A percentile compares a stretch with the other conserved stretches of the same genome.
phyloP scores from a whole-genome alignment of 192 early-diverging fungal species.

The Linnemannia schmuckeri region DNA sequence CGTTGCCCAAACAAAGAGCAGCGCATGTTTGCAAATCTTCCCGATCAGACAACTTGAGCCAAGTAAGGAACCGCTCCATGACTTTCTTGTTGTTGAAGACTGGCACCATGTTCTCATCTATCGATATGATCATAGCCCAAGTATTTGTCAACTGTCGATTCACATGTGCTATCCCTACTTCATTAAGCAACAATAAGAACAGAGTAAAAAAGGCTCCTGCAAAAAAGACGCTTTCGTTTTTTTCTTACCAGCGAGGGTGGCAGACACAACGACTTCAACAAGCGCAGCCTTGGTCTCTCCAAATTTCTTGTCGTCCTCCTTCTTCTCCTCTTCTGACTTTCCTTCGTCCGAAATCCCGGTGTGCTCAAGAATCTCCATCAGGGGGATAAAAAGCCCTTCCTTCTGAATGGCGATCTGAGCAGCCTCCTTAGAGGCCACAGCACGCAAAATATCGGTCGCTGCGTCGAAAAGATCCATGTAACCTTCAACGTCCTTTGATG shows the following conservation, averaged over 20 bases:
- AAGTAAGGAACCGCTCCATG: slow-evolving; percentile 59
- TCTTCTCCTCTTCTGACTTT: slow-evolving; percentile 56
- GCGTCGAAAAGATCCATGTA: slow-evolving; percentile 48
- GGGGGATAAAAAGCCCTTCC: slow-evolving; percentile 34
- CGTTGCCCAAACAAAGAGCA: slow-evolving; percentile 75
- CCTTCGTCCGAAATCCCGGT: slow-evolving; percentile 51
- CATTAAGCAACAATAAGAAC: neutral
- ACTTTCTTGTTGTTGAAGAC: slow-evolving; percentile 61
- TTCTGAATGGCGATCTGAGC: slow-evolving; percentile 57
- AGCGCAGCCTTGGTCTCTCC: slow-evolving; percentile 57
- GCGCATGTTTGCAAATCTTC: slow-evolving; percentile 67
- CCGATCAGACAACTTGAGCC: slow-evolving; percentile 53
- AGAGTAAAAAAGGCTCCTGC: neutral
- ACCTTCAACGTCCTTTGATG: slow-evolving; percentile 17
- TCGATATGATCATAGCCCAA: neutral
- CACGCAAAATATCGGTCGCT: slow-evolving; percentile 28
- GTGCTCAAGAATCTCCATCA: slow-evolving; percentile 62
- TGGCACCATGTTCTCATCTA: slow-evolving; percentile 64
- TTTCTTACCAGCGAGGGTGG: slow-evolving; percentile 59
- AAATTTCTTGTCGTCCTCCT: slow-evolving; percentile 65
- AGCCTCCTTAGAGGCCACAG: slow-evolving; percentile 43
- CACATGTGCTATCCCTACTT: slow-evolving; percentile 44
- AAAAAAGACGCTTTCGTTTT: neutral
- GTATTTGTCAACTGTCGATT: neutral
- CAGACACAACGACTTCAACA: slow-evolving; percentile 61